Percentiles rank a stretch among this genome's conserved stretches.
Evolutionary conservation across 1,284 basidiomycete genomes (phyloP).

Genomic region (Ustilago crameri): DNA sequence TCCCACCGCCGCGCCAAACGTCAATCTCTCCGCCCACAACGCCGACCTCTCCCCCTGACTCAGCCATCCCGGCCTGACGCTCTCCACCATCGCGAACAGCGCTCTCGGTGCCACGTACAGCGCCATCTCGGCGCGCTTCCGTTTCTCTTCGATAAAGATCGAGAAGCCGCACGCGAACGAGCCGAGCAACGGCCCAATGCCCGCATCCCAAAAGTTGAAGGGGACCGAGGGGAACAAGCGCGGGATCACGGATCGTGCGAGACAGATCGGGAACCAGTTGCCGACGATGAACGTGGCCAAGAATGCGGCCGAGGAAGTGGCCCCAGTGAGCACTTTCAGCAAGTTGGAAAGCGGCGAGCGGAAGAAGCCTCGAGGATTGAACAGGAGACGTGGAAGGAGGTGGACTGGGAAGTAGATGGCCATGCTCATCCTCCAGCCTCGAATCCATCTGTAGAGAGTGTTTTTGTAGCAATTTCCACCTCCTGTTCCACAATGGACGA

Average conservation of each 20-base stretch:
- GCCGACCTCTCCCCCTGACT: conserved; percentile 45
- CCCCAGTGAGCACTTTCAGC: conserved; percentile 60
- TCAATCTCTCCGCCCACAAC: conserved; percentile 51
- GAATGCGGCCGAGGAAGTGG: conserved; percentile 67
- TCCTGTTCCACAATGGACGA: conserved; percentile 68
- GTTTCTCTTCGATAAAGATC: conserved; percentile 69
- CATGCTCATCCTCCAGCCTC: conserved; percentile 66
- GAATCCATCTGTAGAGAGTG: conserved; percentile 62
- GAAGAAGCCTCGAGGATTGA: conserved; percentile 55
- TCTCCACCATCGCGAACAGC: conserved; percentile 62
- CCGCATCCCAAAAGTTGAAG: conserved; percentile 57
- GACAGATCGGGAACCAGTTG: conserved; percentile 66
- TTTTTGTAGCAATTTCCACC: conserved; percentile 66
- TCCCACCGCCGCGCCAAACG: conserved; percentile 54
- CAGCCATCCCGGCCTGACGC: conserved; percentile 53
- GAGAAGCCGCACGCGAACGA: conserved; percentile 50
- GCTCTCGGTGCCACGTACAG: conserved; percentile 69
- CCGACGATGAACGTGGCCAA: conserved; percentile 68
- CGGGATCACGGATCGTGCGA: conserved; percentile 50
- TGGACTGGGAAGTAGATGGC: conserved; percentile 70
- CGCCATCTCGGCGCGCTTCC: conserved; percentile 69
- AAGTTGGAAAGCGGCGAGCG: conserved; percentile 49
- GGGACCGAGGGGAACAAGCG: conserved; percentile 47
- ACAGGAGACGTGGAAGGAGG: conserved; percentile 67
- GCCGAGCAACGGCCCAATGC: conserved; percentile 48